Evolutionary conservation across 1,284 basidiomycete species (phyloP).

Genomic region (Sporisorium exsertum): DNA sequence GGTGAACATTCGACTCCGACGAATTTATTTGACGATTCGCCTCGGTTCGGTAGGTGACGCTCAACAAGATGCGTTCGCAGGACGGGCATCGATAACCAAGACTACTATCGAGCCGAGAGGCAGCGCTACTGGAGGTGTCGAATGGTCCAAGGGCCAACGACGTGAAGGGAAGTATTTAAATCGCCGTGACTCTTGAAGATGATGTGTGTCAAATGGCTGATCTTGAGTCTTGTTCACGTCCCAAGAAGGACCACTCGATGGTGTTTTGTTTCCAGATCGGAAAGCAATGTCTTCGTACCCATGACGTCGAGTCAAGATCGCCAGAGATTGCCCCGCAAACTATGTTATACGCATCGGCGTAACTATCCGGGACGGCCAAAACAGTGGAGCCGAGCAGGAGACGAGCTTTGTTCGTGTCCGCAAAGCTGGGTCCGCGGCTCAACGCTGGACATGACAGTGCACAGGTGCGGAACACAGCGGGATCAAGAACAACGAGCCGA

Average conservation of each 20-base stretch:
- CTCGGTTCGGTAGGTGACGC: background rate
- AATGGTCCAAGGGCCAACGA: background rate
- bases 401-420: background rate
- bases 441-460: too few relatives aligned
- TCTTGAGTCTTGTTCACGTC: too few relatives aligned
- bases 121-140: background rate
- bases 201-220: background rate
- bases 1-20: conserved; percentile 9
- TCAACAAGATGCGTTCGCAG: background rate
- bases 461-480: too few relatives aligned
- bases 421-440: background rate
- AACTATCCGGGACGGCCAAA: background rate
- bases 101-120: background rate
- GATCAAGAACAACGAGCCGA: background rate
- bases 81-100: background rate
- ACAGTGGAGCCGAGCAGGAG: background rate
- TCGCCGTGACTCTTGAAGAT: background rate
- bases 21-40: background rate
- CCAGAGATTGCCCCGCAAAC: background rate
- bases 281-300: background rate
- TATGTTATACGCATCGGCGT: background rate
- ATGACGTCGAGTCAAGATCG: background rate
- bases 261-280: conserved; percentile 3
- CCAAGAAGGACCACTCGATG: too few relatives aligned
- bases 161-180: background rate